A percentile compares a stretch with the other conserved stretches of the same genome.
phyloP scores from a whole-genome alignment of 768 basidiomycete species.

The Lyophyllum atratum region DNA sequence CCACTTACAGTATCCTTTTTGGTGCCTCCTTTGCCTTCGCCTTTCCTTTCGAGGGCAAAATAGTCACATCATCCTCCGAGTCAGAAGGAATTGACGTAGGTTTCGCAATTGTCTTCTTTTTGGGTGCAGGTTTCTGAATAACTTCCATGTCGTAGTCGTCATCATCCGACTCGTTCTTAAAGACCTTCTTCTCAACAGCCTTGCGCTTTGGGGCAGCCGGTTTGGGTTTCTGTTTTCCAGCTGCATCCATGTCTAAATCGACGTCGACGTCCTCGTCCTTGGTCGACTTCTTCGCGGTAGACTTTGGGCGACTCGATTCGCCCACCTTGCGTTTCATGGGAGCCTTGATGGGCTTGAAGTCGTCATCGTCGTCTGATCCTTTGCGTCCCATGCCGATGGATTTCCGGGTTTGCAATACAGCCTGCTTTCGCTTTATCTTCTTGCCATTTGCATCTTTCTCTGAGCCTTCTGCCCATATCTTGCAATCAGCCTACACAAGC shows the following conservation, averaged over 20 bases:
- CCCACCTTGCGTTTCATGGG: conserved; percentile 41
- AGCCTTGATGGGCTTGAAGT: conserved; percentile 51
- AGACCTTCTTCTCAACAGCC: conserved; percentile 23
- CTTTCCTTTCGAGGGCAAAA: conserved; percentile 17
- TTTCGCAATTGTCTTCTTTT: conserved; percentile 16
- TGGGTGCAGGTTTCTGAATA: conserved; percentile 16
- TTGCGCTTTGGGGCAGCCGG: conserved; percentile 18
- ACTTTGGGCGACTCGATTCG: conserved; percentile 27
- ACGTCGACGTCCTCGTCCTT: conserved; percentile 25
- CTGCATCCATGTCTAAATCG: conserved; percentile 24
- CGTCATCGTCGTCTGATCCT: conserved; percentile 43
- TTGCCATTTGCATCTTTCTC: conserved; percentile 46
- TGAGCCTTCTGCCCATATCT: conserved; percentile 46
- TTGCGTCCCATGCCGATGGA: conserved; percentile 39
- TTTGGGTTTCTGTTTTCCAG: conserved; percentile 2
- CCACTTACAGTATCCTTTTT: conserved; percentile 9
- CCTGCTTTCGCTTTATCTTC: conserved; percentile 48
- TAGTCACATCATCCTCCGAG: conserved; percentile 28
- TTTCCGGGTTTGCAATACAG: conserved; percentile 47
- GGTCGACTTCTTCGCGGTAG: conserved; percentile 24
- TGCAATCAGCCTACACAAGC: conserved; percentile 39
- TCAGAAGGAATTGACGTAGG: conserved; percentile 26
- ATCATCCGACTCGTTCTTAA: conserved; percentile 21
- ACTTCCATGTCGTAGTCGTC: conserved; percentile 15
- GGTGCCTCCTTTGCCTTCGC: conserved; percentile 12